A percentile compares a stretch with the other conserved stretches of the same genome.
phyloP scores from a whole-genome alignment of 805 yeast species.

The Hanseniaspora meyeri region DNA sequence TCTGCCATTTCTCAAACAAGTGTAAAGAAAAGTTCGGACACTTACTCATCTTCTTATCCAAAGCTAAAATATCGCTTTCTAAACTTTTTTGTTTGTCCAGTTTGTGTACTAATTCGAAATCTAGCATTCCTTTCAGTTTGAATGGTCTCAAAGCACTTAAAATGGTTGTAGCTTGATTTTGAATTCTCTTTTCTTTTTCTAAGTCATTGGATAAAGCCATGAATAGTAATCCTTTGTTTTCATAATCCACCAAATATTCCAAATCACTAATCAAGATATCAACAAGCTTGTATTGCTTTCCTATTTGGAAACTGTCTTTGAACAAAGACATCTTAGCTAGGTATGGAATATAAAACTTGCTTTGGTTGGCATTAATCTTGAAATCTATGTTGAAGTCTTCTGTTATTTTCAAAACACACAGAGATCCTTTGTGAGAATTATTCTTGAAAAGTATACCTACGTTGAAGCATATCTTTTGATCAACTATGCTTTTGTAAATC shows the following conservation, averaged over 20 bases:
- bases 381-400: constrained; percentile 17
- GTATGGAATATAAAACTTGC: constrained; percentile 7
- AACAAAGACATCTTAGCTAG: not conserved
- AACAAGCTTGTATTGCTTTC: constrained; percentile 19
- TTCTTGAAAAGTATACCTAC: constrained; percentile 43
- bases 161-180: constrained; percentile 13
- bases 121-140: constrained; percentile 21
- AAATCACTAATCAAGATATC: constrained; percentile 22
- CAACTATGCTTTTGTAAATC: constrained; percentile 41
- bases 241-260: constrained; percentile 21
- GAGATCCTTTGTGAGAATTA: constrained; percentile 15
- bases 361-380: constrained; percentile 3
- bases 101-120: constrained; percentile 23
- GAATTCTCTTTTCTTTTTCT: not conserved
- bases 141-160: constrained; percentile 17
- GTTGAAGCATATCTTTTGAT: constrained; percentile 19
- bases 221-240: not conserved
- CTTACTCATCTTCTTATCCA: constrained; percentile 17
- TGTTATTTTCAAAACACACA: constrained; percentile 27
- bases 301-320: constrained; percentile 9
- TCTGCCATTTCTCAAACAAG: constrained; percentile 13
- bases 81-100: constrained; percentile 24
- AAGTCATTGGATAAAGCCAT: constrained; percentile 9
- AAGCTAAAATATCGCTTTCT: constrained; percentile 22
- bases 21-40: constrained; percentile 12